Evolutionary conservation across 2,329 filamentous ascomycete species (phyloP).

Genomic region (Colletotrichum sp.): DNA sequence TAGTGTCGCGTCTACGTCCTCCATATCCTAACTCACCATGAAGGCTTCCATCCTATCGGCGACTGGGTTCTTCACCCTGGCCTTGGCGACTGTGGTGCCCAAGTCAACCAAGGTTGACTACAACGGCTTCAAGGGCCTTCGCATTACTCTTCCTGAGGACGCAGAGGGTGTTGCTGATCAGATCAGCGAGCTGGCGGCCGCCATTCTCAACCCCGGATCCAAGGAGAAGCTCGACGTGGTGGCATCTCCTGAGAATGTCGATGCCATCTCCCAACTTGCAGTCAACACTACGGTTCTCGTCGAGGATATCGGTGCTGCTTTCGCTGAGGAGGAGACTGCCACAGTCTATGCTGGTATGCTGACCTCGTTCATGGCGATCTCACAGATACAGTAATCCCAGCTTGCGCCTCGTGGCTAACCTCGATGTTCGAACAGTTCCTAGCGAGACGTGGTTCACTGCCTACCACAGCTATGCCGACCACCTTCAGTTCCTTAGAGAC

Average conservation of each 20-base stretch:
- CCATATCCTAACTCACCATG: background rate
- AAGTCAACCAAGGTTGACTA: slow-evolving; percentile 12
- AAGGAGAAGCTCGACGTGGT: slow-evolving; percentile 32
- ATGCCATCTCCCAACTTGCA: slow-evolving; percentile 30
- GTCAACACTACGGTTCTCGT: slow-evolving; percentile 34
- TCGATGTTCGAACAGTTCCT: background rate
- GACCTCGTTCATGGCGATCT: rapidly evolving
- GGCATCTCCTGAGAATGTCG: slow-evolving; percentile 31
- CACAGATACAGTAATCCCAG: rapidly evolving
- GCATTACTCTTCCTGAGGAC: slow-evolving; percentile 1
- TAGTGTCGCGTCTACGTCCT: too few species aligned
- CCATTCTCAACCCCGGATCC: background rate
- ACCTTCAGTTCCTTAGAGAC: slow-evolving; percentile 51
- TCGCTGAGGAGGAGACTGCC: slow-evolving; percentile 29
- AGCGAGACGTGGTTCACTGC: slow-evolving; percentile 52
- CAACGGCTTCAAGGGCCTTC: slow-evolving; percentile 19
- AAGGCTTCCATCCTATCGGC: background rate
- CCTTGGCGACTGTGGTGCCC: background rate
- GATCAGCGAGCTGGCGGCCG: slow-evolving; percentile 9
- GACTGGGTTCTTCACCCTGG: background rate
- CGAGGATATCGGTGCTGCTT: slow-evolving; percentile 32
- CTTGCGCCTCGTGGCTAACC: background rate
- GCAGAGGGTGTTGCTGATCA: background rate
- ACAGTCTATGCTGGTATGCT: slow-evolving; percentile 15
- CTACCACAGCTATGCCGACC: slow-evolving; percentile 58